Evolutionary conservation across 345 rosid species (phyloP).

Genomic region (Brassica juncea): DNA sequence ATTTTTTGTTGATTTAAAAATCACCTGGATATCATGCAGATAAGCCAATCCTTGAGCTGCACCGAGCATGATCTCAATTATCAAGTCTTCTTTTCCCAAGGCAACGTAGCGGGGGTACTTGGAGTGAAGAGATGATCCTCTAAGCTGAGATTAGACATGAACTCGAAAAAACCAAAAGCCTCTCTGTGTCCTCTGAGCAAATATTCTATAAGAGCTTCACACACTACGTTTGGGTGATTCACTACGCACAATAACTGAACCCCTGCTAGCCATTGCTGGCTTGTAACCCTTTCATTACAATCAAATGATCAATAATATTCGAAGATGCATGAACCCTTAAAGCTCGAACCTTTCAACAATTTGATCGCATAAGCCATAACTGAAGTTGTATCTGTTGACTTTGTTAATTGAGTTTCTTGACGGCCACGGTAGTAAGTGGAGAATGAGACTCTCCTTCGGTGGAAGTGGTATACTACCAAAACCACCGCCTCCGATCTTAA

Average conservation of each 20-base stretch:
- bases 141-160: constrained; percentile 77
- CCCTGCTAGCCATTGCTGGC: constrained; percentile 83
- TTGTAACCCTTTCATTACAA: constrained; percentile 67
- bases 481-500: neutral
- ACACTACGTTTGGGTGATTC: constrained; percentile 71
- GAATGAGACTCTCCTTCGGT: constrained; percentile 20
- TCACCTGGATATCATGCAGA: constrained; percentile 50
- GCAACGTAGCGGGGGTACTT: constrained; percentile 34
- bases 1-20: neutral
- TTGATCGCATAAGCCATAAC: neutral
- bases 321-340: neutral
- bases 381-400: constrained; percentile 55
- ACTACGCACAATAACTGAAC: constrained; percentile 83
- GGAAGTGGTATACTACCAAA: too few relatives aligned
- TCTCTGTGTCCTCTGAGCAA: constrained; percentile 61
- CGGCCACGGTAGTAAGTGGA: constrained; percentile 57
- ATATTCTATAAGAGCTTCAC: constrained; percentile 71
- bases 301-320: constrained; percentile 3
- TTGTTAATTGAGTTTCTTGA: constrained; percentile 74
- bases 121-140: constrained; percentile 76
- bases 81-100: constrained; percentile 76
- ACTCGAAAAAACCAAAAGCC: constrained; percentile 74
- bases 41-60: constrained; percentile 84
- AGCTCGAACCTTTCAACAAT: neutral
- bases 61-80: constrained; percentile 59